These are phyloP conservation scores for Raddia guianensis DNA, from an alignment of 176 grass and related monocot genomes.

Conservation along the genomic window DNA sequence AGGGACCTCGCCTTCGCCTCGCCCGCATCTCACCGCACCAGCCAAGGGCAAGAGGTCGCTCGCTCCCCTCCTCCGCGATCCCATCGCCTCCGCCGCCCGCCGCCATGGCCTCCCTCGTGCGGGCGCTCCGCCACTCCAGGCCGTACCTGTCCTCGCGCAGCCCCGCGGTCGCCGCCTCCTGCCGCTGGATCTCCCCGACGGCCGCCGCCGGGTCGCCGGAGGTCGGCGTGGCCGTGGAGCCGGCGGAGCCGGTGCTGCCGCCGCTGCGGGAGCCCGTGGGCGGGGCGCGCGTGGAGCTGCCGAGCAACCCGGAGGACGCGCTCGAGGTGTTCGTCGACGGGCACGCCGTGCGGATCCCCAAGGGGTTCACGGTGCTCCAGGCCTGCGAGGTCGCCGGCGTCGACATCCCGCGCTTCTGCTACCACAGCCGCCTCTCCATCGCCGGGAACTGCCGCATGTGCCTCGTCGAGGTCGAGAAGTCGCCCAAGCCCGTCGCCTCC, in stretches of 20 bases:
- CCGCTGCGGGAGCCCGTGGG: conserved; percentile 59
- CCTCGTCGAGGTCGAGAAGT: conserved; percentile 99
- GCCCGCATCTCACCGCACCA: background rate
- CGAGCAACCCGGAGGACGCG: conserved; percentile 73
- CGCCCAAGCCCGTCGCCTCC: conserved; percentile 97
- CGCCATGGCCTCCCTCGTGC: conserved; percentile 77
- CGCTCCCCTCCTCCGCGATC: conserved; percentile 36
- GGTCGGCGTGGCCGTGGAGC: conserved; percentile 47
- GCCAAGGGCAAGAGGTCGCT: conserved; percentile 32
- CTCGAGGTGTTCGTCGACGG: conserved; percentile 98
- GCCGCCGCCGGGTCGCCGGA: conserved; percentile 58
- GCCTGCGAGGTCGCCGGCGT: conserved; percentile 97
- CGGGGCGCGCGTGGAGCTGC: conserved; percentile 67
- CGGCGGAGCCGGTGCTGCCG: conserved; percentile 52
- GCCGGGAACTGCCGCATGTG: conserved; percentile 99
- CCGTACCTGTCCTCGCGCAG: conserved; percentile 43
- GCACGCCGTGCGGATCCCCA: conserved; percentile 90
- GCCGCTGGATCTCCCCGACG: conserved; percentile 85
- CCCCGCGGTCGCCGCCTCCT: conserved; percentile 27
- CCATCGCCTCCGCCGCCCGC: conserved; percentile 36
- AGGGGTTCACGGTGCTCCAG: conserved; percentile 95
- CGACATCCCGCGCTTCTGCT: conserved; percentile 95
- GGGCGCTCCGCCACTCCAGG: conserved; percentile 69
- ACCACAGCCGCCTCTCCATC: conserved; percentile 89
- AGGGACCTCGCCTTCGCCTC: background rate